A percentile compares a stretch with the other conserved stretches of the same genome.
Conservation (phyloP, 2,329 filamentous ascomycete species). For the Phoma herbarum region DNA sequence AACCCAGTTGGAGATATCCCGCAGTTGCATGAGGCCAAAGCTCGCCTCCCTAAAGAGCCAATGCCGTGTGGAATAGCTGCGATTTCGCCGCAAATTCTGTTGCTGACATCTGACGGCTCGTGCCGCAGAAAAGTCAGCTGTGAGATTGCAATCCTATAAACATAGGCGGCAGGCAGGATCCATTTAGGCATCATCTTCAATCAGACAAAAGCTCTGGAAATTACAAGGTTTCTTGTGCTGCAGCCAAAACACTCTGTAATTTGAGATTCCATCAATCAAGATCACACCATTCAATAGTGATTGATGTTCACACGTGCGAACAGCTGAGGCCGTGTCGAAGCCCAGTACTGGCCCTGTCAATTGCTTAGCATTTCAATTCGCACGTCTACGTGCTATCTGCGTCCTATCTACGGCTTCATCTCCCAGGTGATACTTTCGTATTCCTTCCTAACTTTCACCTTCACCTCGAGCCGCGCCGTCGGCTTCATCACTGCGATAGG, state of each 20-base stretch:
- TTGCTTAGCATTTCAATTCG: background rate
- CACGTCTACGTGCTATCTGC: too few species aligned
- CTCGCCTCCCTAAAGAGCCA: background rate
- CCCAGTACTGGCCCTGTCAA: background rate
- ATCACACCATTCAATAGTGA: too few species aligned
- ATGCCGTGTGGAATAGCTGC: background rate
- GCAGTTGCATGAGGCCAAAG: background rate
- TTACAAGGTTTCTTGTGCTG: too few species aligned
- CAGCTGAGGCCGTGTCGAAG: background rate
- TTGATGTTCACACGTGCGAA: too few species aligned
- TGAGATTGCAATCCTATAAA: too few species aligned
- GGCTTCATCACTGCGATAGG: constrained; percentile 35
- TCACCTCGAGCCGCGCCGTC: constrained; percentile 17
- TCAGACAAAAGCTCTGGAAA: too few species aligned
- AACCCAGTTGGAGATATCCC: background rate
- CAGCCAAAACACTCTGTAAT: too few species aligned
- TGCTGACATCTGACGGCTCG: background rate
- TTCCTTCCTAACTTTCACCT: constrained; percentile 27
- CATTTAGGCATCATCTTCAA: too few species aligned
- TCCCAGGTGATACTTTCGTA: constrained; percentile 28
- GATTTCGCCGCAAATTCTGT: background rate
- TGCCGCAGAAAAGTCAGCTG: too few species aligned
- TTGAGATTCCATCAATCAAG: too few species aligned
- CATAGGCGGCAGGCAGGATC: too few species aligned
- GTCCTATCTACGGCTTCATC: constrained; percentile 10